Percentiles rank a stretch among this genome's conserved stretches.
Evolutionary conservation across 352 stramenopile genomes (phyloP).

Genomic region (Phytopythium mirpurense): DNA sequence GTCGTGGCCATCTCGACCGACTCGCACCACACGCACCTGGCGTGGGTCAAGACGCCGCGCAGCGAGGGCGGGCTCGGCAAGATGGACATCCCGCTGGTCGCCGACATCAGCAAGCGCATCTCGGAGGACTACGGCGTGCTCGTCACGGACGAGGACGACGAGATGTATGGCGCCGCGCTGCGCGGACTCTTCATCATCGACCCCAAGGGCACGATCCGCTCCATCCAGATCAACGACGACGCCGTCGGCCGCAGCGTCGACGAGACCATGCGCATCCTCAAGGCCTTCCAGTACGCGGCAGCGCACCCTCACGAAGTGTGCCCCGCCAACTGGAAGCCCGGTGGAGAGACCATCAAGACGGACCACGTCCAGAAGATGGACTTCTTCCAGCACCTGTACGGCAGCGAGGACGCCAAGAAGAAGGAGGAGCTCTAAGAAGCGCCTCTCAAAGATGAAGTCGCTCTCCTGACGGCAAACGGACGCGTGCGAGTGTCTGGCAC

Average conservation of each 20-base stretch:
- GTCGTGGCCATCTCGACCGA: constrained; percentile 78
- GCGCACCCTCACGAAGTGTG: constrained; percentile 80
- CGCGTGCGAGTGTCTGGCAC: too few species aligned
- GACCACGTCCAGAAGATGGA: constrained; percentile 80
- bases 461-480: too few species aligned
- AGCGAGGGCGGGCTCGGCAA: constrained; percentile 71
- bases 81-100: constrained; percentile 81
- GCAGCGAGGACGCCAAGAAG: constrained; percentile 40
- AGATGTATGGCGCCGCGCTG: constrained; percentile 72
- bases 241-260: constrained; percentile 77
- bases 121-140: constrained; percentile 82
- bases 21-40: constrained; percentile 83
- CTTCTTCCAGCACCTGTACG: constrained; percentile 83
- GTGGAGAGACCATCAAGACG: constrained; percentile 80
- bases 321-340: constrained; percentile 82
- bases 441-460: too few species aligned
- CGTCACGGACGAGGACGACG: constrained; percentile 75
- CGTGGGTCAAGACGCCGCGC: constrained; percentile 77
- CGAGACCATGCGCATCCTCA: constrained; percentile 79
- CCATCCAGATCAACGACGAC: constrained; percentile 85
- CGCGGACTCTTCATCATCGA: constrained; percentile 85
- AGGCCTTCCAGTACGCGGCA: constrained; percentile 78
- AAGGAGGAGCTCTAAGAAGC: constrained; percentile 49
- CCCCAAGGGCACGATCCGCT: constrained; percentile 74
- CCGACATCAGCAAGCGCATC: constrained; percentile 82